Conservation (phyloP, 2,329 filamentous ascomycete genomes). For the Penicillium hesseltinei region DNA sequence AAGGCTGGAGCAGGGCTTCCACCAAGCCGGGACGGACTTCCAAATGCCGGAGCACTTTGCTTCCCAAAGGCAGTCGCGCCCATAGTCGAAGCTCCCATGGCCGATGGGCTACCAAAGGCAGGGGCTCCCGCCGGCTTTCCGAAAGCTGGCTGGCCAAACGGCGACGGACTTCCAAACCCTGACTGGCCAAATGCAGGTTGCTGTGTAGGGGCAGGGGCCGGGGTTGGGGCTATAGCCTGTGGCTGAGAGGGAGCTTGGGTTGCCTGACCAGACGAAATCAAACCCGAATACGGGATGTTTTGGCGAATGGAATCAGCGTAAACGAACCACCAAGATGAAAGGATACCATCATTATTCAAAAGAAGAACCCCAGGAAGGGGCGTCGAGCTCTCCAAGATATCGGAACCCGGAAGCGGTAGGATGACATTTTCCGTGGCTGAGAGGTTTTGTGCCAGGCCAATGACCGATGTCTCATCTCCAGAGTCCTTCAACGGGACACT, state of each 20-base stretch:
- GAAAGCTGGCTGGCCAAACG: constrained; percentile 38
- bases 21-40: constrained; percentile 29
- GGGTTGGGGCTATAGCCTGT: constrained; percentile 12
- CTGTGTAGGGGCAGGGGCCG: constrained; percentile 11
- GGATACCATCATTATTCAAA: constrained; percentile 82
- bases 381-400: constrained; percentile 73
- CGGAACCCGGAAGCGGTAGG: constrained; percentile 73
- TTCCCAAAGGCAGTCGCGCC: constrained; percentile 30
- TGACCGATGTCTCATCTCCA: constrained; percentile 68
- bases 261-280: constrained; percentile 45
- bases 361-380: constrained; percentile 82
- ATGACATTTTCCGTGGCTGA: constrained; percentile 75
- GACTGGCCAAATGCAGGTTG: constrained; percentile 30
- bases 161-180: constrained; percentile 1
- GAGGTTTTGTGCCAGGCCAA: constrained; percentile 81
- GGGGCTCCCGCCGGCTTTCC: constrained; percentile 29
- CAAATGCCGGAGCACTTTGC: constrained; percentile 29
- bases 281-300: constrained; percentile 69
- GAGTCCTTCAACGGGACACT: constrained; percentile 68
- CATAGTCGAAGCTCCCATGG: constrained; percentile 20
- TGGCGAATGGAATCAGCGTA: constrained; percentile 82
- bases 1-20: constrained; percentile 27
- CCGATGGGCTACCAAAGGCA: constrained; percentile 27
- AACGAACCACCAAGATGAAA: constrained; percentile 87
- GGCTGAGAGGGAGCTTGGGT: constrained; percentile 8